Base-by-base conservation (phyloP, 2,329 filamentous ascomycete species). In the Passalora sequoiae region DNA sequence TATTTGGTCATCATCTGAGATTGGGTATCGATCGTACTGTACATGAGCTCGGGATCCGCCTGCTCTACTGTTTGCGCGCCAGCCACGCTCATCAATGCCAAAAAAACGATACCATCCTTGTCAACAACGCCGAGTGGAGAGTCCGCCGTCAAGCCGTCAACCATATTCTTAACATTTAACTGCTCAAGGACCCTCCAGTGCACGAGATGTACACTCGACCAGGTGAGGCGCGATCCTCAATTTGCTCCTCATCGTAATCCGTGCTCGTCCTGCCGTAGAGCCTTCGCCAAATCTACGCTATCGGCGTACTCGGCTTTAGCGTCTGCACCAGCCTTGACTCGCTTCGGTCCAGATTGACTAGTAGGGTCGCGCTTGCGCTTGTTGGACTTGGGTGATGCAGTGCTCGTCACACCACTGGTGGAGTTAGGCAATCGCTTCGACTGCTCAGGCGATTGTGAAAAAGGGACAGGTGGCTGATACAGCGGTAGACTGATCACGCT, bases 401-500 rank as follows among this genome's bases (percentile, higher is more conserved):
- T 38, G 24, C 43, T 32, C 12, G 29, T 20, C 22, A 37, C 16
- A 21, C 47, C 49, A 35, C 47, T 55, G 12, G 28, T 30, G n/a
- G 50, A 10, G 3, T 35, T 37, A 21, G 56, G 55, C 25, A 54
- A 47, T 7, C 52, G 49, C 24, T 54, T 56, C 15, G 41, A 38
- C 41, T 54, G 42, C 36, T 62, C 60, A 2, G 60, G 60, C 19
- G 59, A 61, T 24, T 49, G 49, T 2, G 58, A 60, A 21, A 56
- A 38, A 9, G 56, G 53, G 12, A 50, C 50, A 9, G 59, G 60
- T 6, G 59, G 60, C 24, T 53, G 47, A 29, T 56, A 63, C 17
- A 62, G 51, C 8, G 60, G 59, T 17, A 61, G 30, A 7, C 39
- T 41, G 30, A 38, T 47, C 6, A 40, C 40, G 20, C 42, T 50